Evolutionary conservation across 306 rosid species (phyloP).

Genomic region (Cicer cuneatum): DNA sequence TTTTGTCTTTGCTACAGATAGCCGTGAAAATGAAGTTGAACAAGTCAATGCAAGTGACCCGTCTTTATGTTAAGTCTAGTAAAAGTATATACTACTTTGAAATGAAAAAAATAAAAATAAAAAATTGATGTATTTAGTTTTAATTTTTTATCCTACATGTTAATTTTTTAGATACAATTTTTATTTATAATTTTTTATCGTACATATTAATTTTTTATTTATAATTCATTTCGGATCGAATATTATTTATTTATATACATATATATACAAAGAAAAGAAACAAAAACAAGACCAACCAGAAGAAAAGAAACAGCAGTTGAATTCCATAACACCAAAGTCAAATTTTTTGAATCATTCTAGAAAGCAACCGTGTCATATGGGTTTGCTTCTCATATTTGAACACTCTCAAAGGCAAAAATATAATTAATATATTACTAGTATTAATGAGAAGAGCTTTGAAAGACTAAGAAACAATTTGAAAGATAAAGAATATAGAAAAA

Average conservation of each 20-base stretch:
- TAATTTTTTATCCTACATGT: too few species aligned
- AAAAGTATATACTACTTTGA: too few species aligned
- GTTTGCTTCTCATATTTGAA: slow-evolving; percentile 40
- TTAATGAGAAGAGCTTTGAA: background rate
- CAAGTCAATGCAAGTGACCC: slow-evolving; percentile 47
- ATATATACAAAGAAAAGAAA: background rate
- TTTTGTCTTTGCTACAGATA: background rate
- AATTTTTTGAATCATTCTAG: slow-evolving; percentile 41
- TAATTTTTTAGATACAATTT: too few species aligned
- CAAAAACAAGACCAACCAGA: slow-evolving; percentile 25
- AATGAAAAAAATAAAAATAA: too few species aligned
- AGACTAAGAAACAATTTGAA: background rate
- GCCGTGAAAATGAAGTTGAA: slow-evolving; percentile 25
- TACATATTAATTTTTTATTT: too few species aligned
- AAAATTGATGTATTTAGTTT: too few species aligned
- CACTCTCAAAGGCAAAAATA: background rate
- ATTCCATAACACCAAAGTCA: slow-evolving; percentile 44
- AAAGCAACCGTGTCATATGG: slow-evolving; percentile 51
- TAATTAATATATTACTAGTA: background rate
- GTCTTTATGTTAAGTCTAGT: background rate
- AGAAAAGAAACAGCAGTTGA: slow-evolving; percentile 24
- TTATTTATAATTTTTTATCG: too few species aligned
- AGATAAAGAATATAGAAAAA: background rate
- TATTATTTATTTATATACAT: too few species aligned
- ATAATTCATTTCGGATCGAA: too few species aligned